phyloP scores from a whole-genome alignment of 805 yeast genomes.

The Pichia eremophila region DNA sequence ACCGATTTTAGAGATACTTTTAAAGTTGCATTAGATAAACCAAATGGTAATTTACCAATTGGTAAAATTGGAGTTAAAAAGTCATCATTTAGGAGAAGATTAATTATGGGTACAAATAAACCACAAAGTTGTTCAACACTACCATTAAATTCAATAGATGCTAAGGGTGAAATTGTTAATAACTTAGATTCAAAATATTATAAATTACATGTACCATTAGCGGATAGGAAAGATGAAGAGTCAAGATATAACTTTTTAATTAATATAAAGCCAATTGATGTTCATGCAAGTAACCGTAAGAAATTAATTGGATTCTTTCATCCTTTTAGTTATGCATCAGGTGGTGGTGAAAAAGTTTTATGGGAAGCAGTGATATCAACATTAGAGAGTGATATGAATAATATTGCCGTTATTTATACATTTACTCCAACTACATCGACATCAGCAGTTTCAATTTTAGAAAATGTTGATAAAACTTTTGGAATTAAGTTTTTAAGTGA shows the following conservation, averaged over 20 bases:
- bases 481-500: conserved; percentile 19
- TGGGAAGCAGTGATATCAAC: conserved; percentile 89
- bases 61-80: conserved; percentile 19
- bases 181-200: conserved; percentile 11
- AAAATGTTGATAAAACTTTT: conserved; percentile 18
- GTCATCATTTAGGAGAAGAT: conserved; percentile 22
- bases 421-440: conserved; percentile 20
- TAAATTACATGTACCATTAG: conserved; percentile 19
- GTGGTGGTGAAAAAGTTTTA: conserved; percentile 95
- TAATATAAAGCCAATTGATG: conserved; percentile 18
- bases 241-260: conserved; percentile 12
- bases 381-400: conserved; percentile 35
- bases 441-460: conserved; percentile 19
- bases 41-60: conserved; percentile 14
- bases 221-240: conserved; percentile 15
- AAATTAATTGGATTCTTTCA: conserved; percentile 80
- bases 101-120: conserved; percentile 22
- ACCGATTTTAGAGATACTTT: conserved; percentile 19
- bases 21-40: conserved; percentile 11
- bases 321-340: conserved; percentile 93
- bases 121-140: conserved; percentile 28
- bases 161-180: conserved; percentile 1
- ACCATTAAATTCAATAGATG: conserved; percentile 17
- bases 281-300: conserved; percentile 29
- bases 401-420: conserved; percentile 58